Percentiles rank a stretch among this genome's conserved stretches.
These are phyloP conservation scores for Glomus cerebriforme DNA, from an alignment of 192 early-diverging fungal genomes.

Conservation along the genomic window DNA sequence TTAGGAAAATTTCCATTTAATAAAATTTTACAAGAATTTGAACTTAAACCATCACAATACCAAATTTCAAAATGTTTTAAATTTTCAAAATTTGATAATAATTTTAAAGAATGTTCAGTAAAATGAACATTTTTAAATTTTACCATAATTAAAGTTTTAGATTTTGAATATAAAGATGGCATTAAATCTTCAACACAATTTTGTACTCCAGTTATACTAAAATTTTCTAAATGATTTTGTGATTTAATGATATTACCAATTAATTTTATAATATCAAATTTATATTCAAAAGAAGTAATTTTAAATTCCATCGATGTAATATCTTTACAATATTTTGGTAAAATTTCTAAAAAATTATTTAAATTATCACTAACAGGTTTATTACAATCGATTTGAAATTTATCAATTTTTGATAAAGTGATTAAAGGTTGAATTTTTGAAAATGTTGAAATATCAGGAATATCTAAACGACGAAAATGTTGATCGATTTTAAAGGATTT, in stretches of 20 bases:
- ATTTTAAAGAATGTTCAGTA: background rate
- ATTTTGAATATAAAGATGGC: background rate
- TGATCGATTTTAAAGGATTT: constrained; percentile 12
- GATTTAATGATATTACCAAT: background rate
- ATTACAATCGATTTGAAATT: background rate
- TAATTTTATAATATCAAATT: background rate
- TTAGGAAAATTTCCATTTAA: background rate
- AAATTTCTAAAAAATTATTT: background rate
- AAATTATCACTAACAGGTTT: constrained; percentile 11
- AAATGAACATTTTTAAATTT: constrained; percentile 17
- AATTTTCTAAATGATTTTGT: background rate
- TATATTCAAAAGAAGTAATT: constrained; percentile 10
- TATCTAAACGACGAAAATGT: background rate
- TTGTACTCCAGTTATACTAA: background rate
- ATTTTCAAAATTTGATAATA: background rate
- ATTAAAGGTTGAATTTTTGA: background rate
- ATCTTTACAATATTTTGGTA: background rate
- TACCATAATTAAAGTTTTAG: background rate
- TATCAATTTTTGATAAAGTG: background rate
- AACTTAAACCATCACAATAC: constrained; percentile 3
- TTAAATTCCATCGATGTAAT: background rate
- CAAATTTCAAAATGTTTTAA: background rate
- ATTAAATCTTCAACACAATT: background rate
- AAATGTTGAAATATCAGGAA: background rate
- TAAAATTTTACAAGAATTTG: background rate